Percentiles rank a stretch among this genome's conserved stretches.
phyloP scores from a whole-genome alignment of 164 flowering plant species.

The Protea cynaroides region DNA sequence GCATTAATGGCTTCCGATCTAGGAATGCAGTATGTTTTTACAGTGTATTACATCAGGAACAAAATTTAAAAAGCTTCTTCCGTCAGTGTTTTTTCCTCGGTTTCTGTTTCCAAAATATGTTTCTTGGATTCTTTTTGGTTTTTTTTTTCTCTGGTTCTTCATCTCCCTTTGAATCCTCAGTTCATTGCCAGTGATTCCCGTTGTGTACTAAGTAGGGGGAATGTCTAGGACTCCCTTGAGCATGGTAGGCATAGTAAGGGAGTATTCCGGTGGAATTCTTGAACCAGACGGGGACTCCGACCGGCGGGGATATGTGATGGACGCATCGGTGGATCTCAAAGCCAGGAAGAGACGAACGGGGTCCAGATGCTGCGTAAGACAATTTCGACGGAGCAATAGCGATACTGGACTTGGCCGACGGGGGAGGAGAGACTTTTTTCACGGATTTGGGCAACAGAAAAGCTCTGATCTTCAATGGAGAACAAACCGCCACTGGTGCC shows the following conservation, averaged over 20 bases:
- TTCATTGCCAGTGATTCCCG: slow-evolving; percentile 73
- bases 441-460: slow-evolving; percentile 53
- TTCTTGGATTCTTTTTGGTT: too few species aligned
- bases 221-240: slow-evolving; percentile 33
- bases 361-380: not conserved
- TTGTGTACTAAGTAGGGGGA: slow-evolving; percentile 47
- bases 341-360: slow-evolving; percentile 1
- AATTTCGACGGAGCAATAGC: not conserved
- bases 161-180: too few species aligned
- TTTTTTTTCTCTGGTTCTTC: not conserved
- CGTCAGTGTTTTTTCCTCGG: not conserved
- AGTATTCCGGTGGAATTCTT: slow-evolving; percentile 27
- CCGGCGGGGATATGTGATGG: slow-evolving; percentile 25
- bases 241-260: slow-evolving; percentile 21
- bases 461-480: slow-evolving; percentile 58
- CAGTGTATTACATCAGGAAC: slow-evolving; percentile 30
- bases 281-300: slow-evolving; percentile 17
- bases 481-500: slow-evolving; percentile 15
- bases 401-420: slow-evolving; percentile 23
- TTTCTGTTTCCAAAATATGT: too few species aligned
- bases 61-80: too few species aligned
- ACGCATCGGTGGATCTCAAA: not conserved
- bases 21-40: slow-evolving; percentile 16
- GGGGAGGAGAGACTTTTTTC: slow-evolving; percentile 33
- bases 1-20: slow-evolving; percentile 27